Percentiles rank a stretch among this genome's conserved stretches.
phyloP scores from a whole-genome alignment of 2,329 filamentous ascomycete genomes.

The Chaetomium olivaceum region DNA sequence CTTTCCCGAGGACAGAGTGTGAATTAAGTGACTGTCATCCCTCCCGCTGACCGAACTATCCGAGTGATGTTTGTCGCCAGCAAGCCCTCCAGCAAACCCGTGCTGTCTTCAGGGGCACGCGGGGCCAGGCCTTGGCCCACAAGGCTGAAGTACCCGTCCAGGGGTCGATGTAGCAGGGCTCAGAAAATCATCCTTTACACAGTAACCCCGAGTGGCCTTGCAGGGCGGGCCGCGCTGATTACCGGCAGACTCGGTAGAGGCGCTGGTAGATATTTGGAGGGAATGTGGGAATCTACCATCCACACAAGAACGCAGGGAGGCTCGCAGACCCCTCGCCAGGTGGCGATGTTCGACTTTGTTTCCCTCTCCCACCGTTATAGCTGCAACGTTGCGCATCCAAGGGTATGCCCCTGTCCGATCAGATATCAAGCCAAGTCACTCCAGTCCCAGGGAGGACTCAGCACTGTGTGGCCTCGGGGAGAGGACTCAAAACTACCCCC shows the following conservation, averaged over 20 bases:
- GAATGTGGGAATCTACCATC: background rate
- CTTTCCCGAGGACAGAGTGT: background rate
- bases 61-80: background rate
- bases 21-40: background rate
- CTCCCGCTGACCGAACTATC: background rate
- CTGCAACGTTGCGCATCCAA: constrained; percentile 16
- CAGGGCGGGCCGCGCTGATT: constrained; percentile 2
- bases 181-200: background rate
- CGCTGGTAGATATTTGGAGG: background rate
- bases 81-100: background rate
- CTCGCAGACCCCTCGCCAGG: background rate
- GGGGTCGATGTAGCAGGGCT: background rate
- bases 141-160: background rate
- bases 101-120: background rate
- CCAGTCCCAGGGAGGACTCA: constrained; percentile 1
- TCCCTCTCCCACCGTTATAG: background rate
- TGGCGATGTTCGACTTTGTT: background rate
- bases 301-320: background rate
- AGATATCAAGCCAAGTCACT: background rate
- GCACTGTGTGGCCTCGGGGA: background rate
- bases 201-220: background rate
- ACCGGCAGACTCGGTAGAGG: background rate
- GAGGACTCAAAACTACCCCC: constrained; percentile 2
- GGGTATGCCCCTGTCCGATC: background rate
- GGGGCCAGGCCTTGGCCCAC: background rate